phyloP scores from a whole-genome alignment of 306 rosid species.

The Trifolium dubium region DNA sequence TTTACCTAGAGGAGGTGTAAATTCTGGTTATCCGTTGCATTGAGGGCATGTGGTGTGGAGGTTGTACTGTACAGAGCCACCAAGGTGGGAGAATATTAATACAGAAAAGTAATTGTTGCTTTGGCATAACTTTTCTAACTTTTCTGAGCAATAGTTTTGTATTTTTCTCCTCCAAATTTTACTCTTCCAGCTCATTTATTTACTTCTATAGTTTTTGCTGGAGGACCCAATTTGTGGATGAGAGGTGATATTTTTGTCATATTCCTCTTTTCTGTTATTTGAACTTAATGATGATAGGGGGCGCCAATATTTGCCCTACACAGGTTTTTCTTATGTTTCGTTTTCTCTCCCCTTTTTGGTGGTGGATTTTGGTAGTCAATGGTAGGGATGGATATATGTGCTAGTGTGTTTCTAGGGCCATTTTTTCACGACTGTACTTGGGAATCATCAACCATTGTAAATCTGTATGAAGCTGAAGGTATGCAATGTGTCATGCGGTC shows the following conservation, averaged over 20 bases:
- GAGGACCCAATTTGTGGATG: constrained; percentile 13
- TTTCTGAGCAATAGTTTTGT: constrained; percentile 55
- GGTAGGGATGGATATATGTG: constrained; percentile 36
- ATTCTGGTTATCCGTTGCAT: constrained; percentile 49
- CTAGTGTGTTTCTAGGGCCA: constrained; percentile 45
- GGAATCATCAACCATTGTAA: constrained; percentile 50
- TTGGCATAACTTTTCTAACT: constrained; percentile 60
- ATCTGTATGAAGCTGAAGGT: constrained; percentile 44
- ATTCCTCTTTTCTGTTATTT: constrained; percentile 37
- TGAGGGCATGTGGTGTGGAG: constrained; percentile 43
- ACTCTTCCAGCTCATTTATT: constrained; percentile 38
- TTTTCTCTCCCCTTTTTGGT: neutral
- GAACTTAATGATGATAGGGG: constrained; percentile 53
- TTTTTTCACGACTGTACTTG: constrained; percentile 50
- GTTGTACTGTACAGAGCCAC: constrained; percentile 63
- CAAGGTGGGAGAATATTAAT: constrained; percentile 45
- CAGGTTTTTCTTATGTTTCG: constrained; percentile 29
- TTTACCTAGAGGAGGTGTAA: constrained; percentile 46
- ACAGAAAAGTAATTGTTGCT: constrained; percentile 53
- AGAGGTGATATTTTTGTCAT: constrained; percentile 32
- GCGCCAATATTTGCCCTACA: constrained; percentile 52
- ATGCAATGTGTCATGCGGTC: neutral
- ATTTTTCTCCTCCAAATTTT: constrained; percentile 44
- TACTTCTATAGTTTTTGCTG: constrained; percentile 30
- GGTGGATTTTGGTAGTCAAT: constrained; percentile 35